A percentile compares a stretch with the other conserved stretches of the same genome.
Conservation (phyloP, 768 basidiomycete species). For the Mycena filopes region DNA sequence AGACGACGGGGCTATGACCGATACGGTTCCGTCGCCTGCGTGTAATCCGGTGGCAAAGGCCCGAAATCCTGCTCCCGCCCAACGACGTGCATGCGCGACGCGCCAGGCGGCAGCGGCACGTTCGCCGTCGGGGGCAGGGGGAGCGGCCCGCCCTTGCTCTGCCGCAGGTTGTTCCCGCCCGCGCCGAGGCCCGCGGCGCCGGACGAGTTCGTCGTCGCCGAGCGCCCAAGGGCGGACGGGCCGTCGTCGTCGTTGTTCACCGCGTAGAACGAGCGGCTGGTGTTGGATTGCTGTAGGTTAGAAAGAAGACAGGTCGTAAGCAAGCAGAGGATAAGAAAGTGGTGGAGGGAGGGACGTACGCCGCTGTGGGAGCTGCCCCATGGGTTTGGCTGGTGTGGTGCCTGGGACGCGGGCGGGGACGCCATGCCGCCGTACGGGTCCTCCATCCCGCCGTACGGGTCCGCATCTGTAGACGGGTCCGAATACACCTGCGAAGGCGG, state of each 20-base stretch:
- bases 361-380: not conserved
- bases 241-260: slow-evolving; percentile 20
- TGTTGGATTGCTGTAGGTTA: no score
- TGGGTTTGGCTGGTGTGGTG: no score
- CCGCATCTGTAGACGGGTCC: no score
- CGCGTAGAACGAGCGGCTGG: slow-evolving; percentile 6
- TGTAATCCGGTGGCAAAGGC: slow-evolving; percentile 29
- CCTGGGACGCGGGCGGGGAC: not conserved
- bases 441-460: slow-evolving; percentile 9
- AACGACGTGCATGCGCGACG: slow-evolving; percentile 27
- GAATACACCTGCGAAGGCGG: no score
- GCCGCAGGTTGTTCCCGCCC: not conserved
- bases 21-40: slow-evolving; percentile 31
- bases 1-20: not conserved
- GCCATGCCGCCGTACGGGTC: slow-evolving; percentile 13
- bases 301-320: no score
- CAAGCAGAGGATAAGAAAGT: no score
- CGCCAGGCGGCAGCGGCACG: slow-evolving; percentile 17
- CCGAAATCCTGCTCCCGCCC: slow-evolving; percentile 33
- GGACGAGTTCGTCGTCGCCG: slow-evolving; percentile 21
- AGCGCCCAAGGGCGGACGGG: slow-evolving; percentile 9
- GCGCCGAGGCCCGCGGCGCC: slow-evolving; percentile 30
- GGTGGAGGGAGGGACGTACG: no score
- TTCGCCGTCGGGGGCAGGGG: slow-evolving; percentile 31
- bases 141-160: slow-evolving; percentile 19